Evolutionary conservation across 116 monocot species (phyloP), one percentile per base, ranked within the genome.

Genomic region (Dioscorea cayenensis): DNA sequence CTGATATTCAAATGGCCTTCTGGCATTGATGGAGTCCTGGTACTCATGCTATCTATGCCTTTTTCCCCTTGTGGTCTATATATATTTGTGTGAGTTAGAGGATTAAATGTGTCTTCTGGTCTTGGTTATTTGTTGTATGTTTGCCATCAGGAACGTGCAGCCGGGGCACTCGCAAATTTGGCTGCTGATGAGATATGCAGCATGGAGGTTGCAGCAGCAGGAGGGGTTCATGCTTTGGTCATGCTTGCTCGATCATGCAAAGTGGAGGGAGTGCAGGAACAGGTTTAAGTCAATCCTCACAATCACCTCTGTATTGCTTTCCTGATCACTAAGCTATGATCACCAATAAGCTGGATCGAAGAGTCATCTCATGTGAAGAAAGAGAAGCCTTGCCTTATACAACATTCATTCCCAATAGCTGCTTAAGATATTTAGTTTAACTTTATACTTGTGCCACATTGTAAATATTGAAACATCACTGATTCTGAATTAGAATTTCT

Each of bases 121-220:
- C n/a, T n/a, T 55, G 55, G 16, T 55, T 55, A 16, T 55, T n/a
- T 55, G 43, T 52, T 52, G 52, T 52, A 52, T 13, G 52, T 18
- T 10, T 55, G 78, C 35, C 68, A 64, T 16, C 83, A 95, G 95
- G 95, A 96, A 79, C 81, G 92, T 63, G 96, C 96, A 73, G 96
- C 96, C 70, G 96, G 96, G 66, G 96, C 96, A 65, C 84, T 96
- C 38, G 96, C 96, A 82, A 96, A 96, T 78, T 77, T 96, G 69
- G 92, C 92, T 77, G 95, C 95, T 32, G 95, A 96, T 77, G 95
- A 96, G 68, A 90, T 92, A 80, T 96, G 95, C 59, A 96, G 95
- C 73, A 73, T 92, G 77, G 95, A 96, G 73, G 87, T 96, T 72
- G 92, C 92, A 64, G 49, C 75, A 68, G 87, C 90, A 22, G 95